A percentile compares a stretch with the other conserved stretches of the same genome.
Conservation (phyloP, 805 yeast species). For the Sugiyamaella lignohabitans region DNA sequence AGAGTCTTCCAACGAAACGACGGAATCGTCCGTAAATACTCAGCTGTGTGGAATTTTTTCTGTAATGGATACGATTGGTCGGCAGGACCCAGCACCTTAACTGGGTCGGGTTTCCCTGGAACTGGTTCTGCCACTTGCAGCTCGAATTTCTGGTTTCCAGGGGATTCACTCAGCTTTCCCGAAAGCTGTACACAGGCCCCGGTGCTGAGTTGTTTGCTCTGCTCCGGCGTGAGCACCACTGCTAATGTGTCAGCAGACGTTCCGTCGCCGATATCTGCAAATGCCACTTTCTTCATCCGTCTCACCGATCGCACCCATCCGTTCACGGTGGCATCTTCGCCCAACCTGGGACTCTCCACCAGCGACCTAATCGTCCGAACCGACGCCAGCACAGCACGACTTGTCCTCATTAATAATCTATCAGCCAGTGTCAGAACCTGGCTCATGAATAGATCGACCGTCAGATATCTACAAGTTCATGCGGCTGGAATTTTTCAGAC, state of each 20-base stretch:
- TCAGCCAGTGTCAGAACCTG: too few relatives aligned
- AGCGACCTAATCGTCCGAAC: background rate
- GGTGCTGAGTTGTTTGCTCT: conserved; percentile 29
- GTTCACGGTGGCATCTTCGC: conserved; percentile 37
- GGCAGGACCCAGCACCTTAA: conserved; percentile 56
- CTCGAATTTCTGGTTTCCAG: conserved; percentile 49
- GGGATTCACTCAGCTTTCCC: conserved; percentile 42
- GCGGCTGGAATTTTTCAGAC: too few relatives aligned
- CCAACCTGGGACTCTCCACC: background rate
- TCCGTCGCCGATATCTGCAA: conserved; percentile 79
- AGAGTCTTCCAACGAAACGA: conserved; percentile 69
- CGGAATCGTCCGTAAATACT: conserved; percentile 65
- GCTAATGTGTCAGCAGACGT: conserved; percentile 50
- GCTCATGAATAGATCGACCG: too few relatives aligned
- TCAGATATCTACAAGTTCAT: too few relatives aligned
- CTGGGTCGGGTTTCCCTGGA: conserved; percentile 27
- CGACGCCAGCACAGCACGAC: too few relatives aligned
- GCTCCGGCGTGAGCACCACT: conserved; percentile 38
- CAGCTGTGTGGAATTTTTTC: conserved; percentile 64
- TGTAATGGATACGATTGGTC: conserved; percentile 70
- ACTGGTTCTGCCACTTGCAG: conserved; percentile 30
- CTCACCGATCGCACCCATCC: conserved; percentile 79
- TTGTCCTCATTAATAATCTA: too few relatives aligned
- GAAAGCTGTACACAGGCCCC: conserved; percentile 42
- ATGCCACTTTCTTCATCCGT: conserved; percentile 66